A percentile compares a stretch with the other conserved stretches of the same genome.
phyloP scores from a whole-genome alignment of 306 rosid species.

The Malus asiatica region DNA sequence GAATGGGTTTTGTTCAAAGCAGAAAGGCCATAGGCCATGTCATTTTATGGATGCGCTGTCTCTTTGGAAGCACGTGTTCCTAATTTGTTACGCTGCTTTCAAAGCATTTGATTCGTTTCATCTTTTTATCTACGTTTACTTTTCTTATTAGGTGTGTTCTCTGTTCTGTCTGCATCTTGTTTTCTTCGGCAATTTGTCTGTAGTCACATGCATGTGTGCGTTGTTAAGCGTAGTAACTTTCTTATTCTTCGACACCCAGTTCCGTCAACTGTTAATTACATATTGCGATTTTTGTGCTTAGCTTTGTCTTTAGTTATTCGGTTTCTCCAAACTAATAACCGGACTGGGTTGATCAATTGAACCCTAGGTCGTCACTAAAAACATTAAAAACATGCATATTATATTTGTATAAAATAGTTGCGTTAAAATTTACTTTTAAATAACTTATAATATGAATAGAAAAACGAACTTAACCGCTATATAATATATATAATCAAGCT shows the following conservation, averaged over 20 bases:
- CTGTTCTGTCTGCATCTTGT: not conserved
- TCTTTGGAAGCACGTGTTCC: conserved; percentile 2
- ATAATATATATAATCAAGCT: not conserved
- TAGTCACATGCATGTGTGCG: conserved; percentile 3
- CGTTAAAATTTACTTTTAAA: no score
- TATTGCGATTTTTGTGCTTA: not conserved
- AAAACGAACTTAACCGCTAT: no score
- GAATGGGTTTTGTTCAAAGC: not conserved
- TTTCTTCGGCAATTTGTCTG: not conserved
- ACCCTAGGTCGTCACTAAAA: no score
- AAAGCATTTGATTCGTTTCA: not conserved
- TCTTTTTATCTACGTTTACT: not conserved
- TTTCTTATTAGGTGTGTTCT: not conserved
- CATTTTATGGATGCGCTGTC: not conserved
- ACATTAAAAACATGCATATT: no score
- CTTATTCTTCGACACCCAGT: not conserved
- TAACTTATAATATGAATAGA: not conserved
- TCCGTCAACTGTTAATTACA: not conserved
- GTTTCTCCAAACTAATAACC: not conserved
- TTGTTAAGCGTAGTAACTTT: not conserved
- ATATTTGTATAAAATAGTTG: not conserved
- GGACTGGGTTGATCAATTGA: no score
- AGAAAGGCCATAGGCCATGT: not conserved
- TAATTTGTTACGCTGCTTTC: not conserved
- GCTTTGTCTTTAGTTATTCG: not conserved